Conservation (phyloP, 2,329 filamentous ascomycete species). For the Xylaria sp. region DNA sequence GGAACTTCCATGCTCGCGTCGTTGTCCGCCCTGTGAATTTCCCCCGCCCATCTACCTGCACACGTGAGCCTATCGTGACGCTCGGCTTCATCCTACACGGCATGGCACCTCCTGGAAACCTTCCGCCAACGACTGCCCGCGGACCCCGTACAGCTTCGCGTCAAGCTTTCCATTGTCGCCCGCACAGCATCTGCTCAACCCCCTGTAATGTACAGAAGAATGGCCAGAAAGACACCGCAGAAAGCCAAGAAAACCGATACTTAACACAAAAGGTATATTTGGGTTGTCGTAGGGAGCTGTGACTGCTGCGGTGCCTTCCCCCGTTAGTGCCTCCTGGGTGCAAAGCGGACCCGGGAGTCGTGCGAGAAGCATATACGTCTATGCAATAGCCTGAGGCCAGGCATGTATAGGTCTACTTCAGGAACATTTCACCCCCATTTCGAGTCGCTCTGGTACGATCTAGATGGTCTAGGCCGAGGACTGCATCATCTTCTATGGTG, state of each 20-base stretch:
- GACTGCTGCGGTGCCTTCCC: conserved; percentile 1
- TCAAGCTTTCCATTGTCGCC: conserved; percentile 7
- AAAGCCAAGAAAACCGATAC: conserved; percentile 19
- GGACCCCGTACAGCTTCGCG: conserved; percentile 1
- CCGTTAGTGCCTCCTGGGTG: neutral
- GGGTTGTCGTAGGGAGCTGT: conserved; percentile 5
- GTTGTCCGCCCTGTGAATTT: conserved; percentile 4
- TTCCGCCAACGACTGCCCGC: conserved; percentile 2
- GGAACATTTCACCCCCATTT: conserved; percentile 67
- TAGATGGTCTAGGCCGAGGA: conserved; percentile 66
- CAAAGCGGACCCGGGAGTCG: neutral
- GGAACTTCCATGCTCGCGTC: neutral
- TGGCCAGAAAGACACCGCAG: conserved; percentile 10
- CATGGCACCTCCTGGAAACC: conserved; percentile 10
- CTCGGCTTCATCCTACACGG: conserved; percentile 5
- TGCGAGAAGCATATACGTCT: conserved; percentile 1
- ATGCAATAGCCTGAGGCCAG: conserved; percentile 1
- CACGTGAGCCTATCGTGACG: conserved; percentile 14
- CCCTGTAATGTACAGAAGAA: conserved; percentile 10
- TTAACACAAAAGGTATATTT: conserved; percentile 24
- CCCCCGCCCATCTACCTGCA: conserved; percentile 7
- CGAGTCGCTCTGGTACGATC: conserved; percentile 62
- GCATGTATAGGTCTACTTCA: conserved; percentile 37
- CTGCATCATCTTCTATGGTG: conserved; percentile 58
- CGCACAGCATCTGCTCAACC: conserved; percentile 5